Percentiles rank a stretch among this genome's conserved stretches.
Evolutionary conservation across 83 land plant genomes (phyloP).

Genomic region (Isoetes engelmannii): DNA sequence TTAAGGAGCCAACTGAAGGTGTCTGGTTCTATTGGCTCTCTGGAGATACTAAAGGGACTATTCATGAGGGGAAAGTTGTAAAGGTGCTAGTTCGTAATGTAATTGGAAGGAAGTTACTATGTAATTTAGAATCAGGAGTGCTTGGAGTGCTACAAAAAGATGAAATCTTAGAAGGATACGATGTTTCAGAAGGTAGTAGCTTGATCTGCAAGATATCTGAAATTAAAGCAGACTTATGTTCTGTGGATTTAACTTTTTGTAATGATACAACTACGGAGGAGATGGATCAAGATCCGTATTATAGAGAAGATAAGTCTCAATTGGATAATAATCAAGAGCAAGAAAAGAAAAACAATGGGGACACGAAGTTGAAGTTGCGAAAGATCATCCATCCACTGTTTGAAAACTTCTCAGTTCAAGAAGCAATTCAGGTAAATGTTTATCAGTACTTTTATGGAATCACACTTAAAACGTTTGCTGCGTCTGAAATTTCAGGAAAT

Average conservation of each 20-base stretch:
- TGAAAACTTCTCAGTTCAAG: conserved; percentile 69
- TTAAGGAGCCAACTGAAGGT: conserved; percentile 52
- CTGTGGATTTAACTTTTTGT: conserved; percentile 59
- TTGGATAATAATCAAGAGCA: conserved; percentile 29
- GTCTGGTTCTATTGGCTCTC: conserved; percentile 62
- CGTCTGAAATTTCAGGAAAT: background rate
- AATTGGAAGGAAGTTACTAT: conserved; percentile 41
- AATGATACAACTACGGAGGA: background rate
- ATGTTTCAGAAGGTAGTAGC: conserved; percentile 8
- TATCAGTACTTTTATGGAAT: no score
- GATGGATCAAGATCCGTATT: background rate
- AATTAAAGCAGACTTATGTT: conserved; percentile 66
- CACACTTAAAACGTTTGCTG: background rate
- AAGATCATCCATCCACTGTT: conserved; percentile 96
- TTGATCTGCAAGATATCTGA: conserved; percentile 45
- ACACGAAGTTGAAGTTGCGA: conserved; percentile 63
- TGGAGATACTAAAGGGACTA: conserved; percentile 78
- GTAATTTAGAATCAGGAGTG: conserved; percentile 72
- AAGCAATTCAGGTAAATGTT: conserved; percentile 64
- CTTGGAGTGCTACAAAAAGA: conserved; percentile 56
- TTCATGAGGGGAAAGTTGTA: conserved; percentile 65
- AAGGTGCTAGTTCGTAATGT: conserved; percentile 70
- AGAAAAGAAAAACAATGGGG: conserved; percentile 63
- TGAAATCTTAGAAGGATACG: conserved; percentile 62
- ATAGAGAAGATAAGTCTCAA: no score